Conservation (phyloP, 2,329 filamentous ascomycete genomes). For the Fusarium nelsonii region DNA sequence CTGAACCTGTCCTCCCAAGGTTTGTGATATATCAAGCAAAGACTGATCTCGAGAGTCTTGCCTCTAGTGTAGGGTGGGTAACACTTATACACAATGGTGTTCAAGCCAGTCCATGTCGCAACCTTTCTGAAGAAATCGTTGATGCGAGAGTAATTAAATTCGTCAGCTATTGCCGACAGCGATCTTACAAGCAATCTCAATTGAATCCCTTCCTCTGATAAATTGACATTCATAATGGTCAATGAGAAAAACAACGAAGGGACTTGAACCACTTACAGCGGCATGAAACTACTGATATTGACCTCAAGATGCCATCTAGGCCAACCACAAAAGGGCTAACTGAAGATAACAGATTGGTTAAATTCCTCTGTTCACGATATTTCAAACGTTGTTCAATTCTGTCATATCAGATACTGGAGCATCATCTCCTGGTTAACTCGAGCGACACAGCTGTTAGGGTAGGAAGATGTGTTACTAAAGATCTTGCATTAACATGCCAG, state of each 20-base stretch:
- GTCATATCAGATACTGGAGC: rapidly evolving
- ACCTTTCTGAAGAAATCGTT: too few species aligned
- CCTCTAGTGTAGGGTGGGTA: neutral
- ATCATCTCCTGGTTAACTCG: too few species aligned
- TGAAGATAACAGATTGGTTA: too few species aligned
- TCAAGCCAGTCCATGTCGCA: neutral
- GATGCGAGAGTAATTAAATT: too few species aligned
- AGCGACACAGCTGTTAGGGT: neutral
- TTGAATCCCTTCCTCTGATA: too few species aligned
- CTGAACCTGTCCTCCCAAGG: too few species aligned
- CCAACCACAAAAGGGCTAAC: too few species aligned
- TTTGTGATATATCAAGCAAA: neutral
- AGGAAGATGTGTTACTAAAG: too few species aligned
- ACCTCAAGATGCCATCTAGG: neutral
- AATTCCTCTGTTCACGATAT: neutral
- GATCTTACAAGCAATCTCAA: too few species aligned
- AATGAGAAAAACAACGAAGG: neutral
- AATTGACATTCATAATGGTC: neutral
- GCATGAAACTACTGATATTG: neutral
- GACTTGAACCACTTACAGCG: neutral
- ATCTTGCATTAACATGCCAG: too few species aligned
- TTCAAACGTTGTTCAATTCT: neutral
- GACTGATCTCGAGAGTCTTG: neutral
- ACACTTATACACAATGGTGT: neutral
- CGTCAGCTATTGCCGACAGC: too few species aligned